Evolutionary conservation across 352 stramenopile species (phyloP).

Genomic region (Phytophthora ramorum): DNA sequence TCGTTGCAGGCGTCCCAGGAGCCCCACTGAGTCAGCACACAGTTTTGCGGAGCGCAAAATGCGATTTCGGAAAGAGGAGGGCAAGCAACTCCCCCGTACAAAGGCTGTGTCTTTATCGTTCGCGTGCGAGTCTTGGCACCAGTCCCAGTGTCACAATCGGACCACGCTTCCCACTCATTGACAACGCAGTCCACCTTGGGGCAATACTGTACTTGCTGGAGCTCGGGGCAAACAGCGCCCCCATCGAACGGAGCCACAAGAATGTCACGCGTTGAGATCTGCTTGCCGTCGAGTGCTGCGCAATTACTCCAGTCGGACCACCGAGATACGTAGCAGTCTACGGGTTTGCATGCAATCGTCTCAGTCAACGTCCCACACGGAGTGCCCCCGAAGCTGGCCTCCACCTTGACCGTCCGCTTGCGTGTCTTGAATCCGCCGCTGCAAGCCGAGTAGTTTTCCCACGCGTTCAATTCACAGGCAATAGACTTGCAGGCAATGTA

Average conservation of each 20-base stretch:
- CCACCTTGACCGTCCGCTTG: constrained; percentile 29
- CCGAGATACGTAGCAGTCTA: constrained; percentile 56
- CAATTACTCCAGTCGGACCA: constrained; percentile 54
- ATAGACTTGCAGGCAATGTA: constrained; percentile 53
- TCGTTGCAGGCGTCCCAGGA: constrained; percentile 53
- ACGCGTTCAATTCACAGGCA: constrained; percentile 46
- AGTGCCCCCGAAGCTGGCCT: constrained; percentile 39
- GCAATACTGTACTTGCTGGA: constrained; percentile 50
- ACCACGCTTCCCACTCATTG: constrained; percentile 42
- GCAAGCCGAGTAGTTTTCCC: constrained; percentile 46
- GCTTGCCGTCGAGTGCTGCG: constrained; percentile 39
- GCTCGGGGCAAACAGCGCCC: constrained; percentile 44
- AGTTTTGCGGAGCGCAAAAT: constrained; percentile 50
- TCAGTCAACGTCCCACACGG: constrained; percentile 44
- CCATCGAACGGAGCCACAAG: constrained; percentile 43
- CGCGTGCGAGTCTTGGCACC: constrained; percentile 45
- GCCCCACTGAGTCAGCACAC: constrained; percentile 43
- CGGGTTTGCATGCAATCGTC: constrained; percentile 58
- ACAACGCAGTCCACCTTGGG: constrained; percentile 55
- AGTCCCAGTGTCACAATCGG: constrained; percentile 41
- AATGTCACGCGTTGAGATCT: constrained; percentile 44
- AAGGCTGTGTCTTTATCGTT: constrained; percentile 25
- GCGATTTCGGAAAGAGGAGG: constrained; percentile 32
- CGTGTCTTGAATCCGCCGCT: constrained; percentile 42
- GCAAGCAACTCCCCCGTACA: constrained; percentile 46